Conservation (phyloP, 352 stramenopile species). For the Pythium phragmitis region DNA sequence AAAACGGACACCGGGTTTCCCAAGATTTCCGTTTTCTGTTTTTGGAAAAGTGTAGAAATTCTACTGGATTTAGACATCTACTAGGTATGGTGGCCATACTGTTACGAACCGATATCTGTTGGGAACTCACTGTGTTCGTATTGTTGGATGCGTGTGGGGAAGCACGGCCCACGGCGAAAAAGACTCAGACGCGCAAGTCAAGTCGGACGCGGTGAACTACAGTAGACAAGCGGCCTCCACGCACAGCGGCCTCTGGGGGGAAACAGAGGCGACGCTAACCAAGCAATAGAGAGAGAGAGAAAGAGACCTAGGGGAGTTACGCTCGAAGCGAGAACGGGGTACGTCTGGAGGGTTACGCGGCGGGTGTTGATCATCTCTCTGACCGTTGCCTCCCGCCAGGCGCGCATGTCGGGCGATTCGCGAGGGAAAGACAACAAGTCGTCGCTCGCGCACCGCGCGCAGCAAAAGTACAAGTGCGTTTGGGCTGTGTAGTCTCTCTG, state of each 20-base stretch:
- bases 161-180: slow-evolving; percentile 11
- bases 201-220: slow-evolving; percentile 4
- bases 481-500: not conserved
- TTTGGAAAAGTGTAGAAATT: not conserved
- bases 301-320: not conserved
- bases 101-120: slow-evolving; percentile 31
- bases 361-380: no score
- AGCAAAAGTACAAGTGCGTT: slow-evolving; percentile 88
- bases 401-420: slow-evolving; percentile 58
- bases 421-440: slow-evolving; percentile 84
- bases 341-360: not conserved
- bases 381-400: not conserved
- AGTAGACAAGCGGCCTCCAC: not conserved
- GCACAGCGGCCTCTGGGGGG: not conserved
- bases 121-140: slow-evolving; percentile 21
- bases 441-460: slow-evolving; percentile 79
- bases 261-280: not conserved
- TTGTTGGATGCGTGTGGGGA: slow-evolving; percentile 23
- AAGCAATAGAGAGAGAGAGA: slow-evolving; percentile 1
- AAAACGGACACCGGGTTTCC: no score
- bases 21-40: not conserved
- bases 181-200: slow-evolving; percentile 2
- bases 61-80: slow-evolving; percentile 6
- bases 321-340: not conserved
- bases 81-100: not conserved